Conservation (phyloP, 2,329 filamentous ascomycete species). For the Colletotrichum graminicola region DNA sequence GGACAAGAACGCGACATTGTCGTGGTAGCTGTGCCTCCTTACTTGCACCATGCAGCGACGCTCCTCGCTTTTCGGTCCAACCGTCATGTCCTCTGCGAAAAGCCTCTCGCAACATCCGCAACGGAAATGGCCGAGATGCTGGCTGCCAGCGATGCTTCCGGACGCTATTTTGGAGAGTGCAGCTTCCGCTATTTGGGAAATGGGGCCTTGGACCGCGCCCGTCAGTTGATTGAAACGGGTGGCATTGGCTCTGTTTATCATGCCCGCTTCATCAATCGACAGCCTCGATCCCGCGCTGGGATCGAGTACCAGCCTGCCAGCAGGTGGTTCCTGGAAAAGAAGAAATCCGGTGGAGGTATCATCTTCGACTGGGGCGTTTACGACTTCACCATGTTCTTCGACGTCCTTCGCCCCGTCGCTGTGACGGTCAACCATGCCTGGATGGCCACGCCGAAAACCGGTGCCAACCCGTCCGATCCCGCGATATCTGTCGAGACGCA, state of each 20-base stretch:
- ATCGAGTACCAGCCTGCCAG: background rate
- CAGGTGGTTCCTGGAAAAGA: constrained; percentile 2
- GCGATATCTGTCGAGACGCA: constrained; percentile 5
- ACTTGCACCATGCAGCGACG: constrained; percentile 7
- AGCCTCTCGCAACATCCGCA: constrained; percentile 19
- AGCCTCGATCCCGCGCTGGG: background rate
- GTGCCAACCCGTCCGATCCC: constrained; percentile 9
- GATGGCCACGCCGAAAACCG: constrained; percentile 16
- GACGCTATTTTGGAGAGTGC: background rate
- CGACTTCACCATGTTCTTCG: constrained; percentile 32
- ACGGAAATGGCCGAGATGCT: constrained; percentile 24
- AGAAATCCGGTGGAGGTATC: constrained; percentile 15
- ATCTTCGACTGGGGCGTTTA: constrained; percentile 30
- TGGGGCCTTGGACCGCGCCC: background rate
- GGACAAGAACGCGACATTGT: constrained; percentile 9
- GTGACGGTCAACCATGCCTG: constrained; percentile 17
- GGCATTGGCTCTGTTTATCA: background rate
- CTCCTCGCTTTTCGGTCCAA: constrained; percentile 11
- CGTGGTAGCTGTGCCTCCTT: constrained; percentile 6
- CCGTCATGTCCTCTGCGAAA: constrained; percentile 33
- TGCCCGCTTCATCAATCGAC: background rate
- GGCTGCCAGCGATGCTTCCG: background rate
- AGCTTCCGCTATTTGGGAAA: background rate
- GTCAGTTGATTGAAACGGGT: background rate
- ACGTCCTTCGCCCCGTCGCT: constrained; percentile 23